Evolutionary conservation across 164 flowering plant species (phyloP), one percentile per base, ranked within the genome.

Genomic region (Macadamia integrifolia): DNA sequence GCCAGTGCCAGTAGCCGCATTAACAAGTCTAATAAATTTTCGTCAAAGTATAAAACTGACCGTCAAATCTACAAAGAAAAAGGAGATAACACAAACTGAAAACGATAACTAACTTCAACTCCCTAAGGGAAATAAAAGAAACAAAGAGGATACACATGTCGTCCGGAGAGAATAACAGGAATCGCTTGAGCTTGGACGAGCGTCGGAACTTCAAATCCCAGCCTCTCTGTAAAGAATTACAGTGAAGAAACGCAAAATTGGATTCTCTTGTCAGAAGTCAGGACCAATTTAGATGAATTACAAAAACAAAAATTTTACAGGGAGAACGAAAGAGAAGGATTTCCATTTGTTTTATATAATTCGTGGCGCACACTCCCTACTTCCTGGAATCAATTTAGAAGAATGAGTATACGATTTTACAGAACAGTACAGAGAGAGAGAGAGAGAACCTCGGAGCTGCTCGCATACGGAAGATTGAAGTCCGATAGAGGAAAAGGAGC

Each of bases 1-100:
- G 23, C 98, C 98, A 46, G 94, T 87, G 8, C 98, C 97, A 31
- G 98, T 93, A 10, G 91, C 87, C 13, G 97, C 96, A 79, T 88
- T 93, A 43, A 93, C 96, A 62, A 93, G 94, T 73, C 97, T 93
- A 35, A 72, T 64, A 2, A 72, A 44, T 58, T 44, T 60, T 15
- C 55, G 31, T 60, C 71, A 58, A 72, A 75, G 69, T 73, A 4
- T 40, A 49, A 58, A 35, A 18, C 55, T 46, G 9, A 42, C 6
- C 23, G 10, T 12, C 48, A 15, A 55, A 32, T 17, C 40, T 35
- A 35, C 3, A 46, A 43, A 44, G 1, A 46, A 35, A 63, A 2
- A 9, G 29, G 13, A 43, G 23, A 29, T 50, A 59, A 44, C 17
- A 18, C 17, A 52, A 65, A 3, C 44, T 12, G 35, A 6, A 4